Evolutionary conservation across 768 basidiomycete genomes (phyloP), one percentile per base, ranked within the genome.

Genomic region (Lanmaoa rubissima): DNA sequence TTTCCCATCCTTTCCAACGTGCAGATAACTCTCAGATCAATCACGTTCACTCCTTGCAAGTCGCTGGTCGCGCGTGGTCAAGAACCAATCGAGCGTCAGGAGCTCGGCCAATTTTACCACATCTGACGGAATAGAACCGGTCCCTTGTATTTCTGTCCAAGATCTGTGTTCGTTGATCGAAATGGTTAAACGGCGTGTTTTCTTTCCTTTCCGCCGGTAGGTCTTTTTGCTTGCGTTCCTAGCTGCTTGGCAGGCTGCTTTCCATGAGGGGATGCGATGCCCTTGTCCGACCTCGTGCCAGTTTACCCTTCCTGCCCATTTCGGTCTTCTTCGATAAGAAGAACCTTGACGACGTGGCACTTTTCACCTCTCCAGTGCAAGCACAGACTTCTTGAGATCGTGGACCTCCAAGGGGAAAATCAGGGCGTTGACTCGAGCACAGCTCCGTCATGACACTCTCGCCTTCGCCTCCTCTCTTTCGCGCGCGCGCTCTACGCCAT

Each of bases 261-360:
- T 61, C 66, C 69, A 65, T 61, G 65, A 67, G 66, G 71, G 61
- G 61, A 60, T 61, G 59, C 55, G 44, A 50, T 57, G 51, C 49
- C 56, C 60, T 66, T 62, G 47, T 59, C 54, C 32, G 58, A 59
- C 66, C 71, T 73, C 71, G 69, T 70, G 69, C 58, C 58, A 60
- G 59, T 54, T 61, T 70, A 64, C 58, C 62, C 61, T 59, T 59
- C 51, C 35, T 58, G 7, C 65, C 71, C 57, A 34, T 63, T 73
- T 65, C 54, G 59, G 69, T 54, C 47, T 46, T 54, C 60, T 69
- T 59, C 61, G 21, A 24, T 24, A 24, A 24, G 61, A 61, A 61
- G 57, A 54, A 48, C 54, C 46, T 61, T 58, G 59, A 40, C 66
- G 62, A 73, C 65, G 69, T 69, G 65, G 66, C 69, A 72, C 43